Evolutionary conservation across 2,329 filamentous ascomycete species (phyloP), one percentile per base, ranked within the genome.

Genomic region (Cercospora sp.): DNA sequence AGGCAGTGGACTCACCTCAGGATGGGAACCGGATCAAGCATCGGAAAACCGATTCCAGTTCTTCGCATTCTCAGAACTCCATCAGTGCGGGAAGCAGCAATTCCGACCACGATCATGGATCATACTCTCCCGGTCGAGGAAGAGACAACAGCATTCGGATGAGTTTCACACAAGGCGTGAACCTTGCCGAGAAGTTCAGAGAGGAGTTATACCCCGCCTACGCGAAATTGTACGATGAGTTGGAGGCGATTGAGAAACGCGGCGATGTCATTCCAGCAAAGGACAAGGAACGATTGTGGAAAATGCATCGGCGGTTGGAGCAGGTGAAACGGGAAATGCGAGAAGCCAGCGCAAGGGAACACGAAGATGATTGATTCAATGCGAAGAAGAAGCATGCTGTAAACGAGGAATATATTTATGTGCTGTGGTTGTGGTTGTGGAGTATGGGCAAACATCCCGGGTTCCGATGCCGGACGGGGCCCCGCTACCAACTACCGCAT

Each of bases 171-270:
- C 81, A 83, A 71, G 82, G 80, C 36, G 77, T 84, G 23, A 79
- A 80, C 66, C 72, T 83, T 28, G 83, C 82, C 2, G 80, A 81
- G 71, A 81, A 80, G 60, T 90, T 89, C 77, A 71, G 72, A 51
- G 87, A 87, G 74, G 80, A 80, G 63, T 84, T 84, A 69, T 89
- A 89, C 73, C 83, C 84, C 39, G 83, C 82, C 66, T 90, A 90
- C 73, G 82, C 83, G 72, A 78, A 82, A 72, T 76, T 88, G 72
- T 86, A 89, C 75, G 83, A 84, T 73, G 76, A 79, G 70, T 72
- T 83, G 68, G 77, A 76, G 0, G 79, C 80, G n/a, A 77, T 74
- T 64, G 71, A 75, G 69, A 66, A 61, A 36, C 71, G 70, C n/a
- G 74, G 77, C 10, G 77, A 77, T 70, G 66, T 23, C 23, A 74